Conservation (phyloP, 2,329 filamentous ascomycete species). For the Clonostachys rosea region DNA sequence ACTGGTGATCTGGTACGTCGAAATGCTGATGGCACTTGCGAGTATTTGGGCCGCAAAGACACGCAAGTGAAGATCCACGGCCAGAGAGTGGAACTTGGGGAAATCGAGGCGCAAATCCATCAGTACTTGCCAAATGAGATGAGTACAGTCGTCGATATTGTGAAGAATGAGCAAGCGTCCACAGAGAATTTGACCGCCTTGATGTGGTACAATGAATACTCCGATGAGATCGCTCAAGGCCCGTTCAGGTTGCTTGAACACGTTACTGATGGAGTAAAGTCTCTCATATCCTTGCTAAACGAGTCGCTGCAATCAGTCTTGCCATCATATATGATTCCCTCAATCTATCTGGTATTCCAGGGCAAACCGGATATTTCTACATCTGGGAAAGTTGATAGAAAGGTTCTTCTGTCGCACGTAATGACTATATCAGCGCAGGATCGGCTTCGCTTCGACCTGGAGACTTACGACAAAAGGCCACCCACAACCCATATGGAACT, state of each 20-base stretch:
- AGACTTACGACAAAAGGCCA: background rate
- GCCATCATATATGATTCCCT: constrained; percentile 7
- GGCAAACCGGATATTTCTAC: constrained; percentile 5
- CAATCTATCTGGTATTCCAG: constrained; percentile 5
- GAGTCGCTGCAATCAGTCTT: background rate
- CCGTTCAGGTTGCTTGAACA: background rate
- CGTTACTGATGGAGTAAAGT: background rate
- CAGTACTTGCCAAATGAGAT: background rate
- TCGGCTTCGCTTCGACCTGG: background rate
- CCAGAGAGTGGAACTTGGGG: constrained; percentile 37
- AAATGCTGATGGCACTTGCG: background rate
- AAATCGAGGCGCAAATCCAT: constrained; percentile 3
- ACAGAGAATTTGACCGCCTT: constrained; percentile 4
- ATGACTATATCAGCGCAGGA: background rate
- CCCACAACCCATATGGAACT: constrained; percentile 1
- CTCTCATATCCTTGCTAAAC: constrained; percentile 2
- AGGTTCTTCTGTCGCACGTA: background rate
- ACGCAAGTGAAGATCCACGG: constrained; percentile 46
- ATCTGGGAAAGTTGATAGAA: constrained; percentile 4
- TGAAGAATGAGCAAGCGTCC: constrained; percentile 3
- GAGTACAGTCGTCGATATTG: constrained; percentile 1
- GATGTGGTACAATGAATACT: constrained; percentile 4
- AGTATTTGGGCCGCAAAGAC: background rate
- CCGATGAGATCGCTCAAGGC: background rate
- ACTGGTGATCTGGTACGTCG: constrained; percentile 4